Conservation (phyloP, 2,329 filamentous ascomycete species). For the Fonsecaea monophora region DNA sequence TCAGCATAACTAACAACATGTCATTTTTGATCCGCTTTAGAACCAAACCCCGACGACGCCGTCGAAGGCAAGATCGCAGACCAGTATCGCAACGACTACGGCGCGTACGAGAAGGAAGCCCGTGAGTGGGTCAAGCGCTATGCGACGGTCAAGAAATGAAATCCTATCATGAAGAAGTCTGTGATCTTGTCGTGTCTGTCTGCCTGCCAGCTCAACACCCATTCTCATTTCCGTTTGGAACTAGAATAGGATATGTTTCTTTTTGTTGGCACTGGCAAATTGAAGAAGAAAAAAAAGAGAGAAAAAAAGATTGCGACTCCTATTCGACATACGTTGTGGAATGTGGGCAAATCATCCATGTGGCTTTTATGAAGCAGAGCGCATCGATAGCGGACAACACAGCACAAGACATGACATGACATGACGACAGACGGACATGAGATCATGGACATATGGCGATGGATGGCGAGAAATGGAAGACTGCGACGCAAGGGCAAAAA, state of each 20-base stretch:
- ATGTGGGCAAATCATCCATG: not conserved
- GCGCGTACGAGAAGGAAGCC: constrained; percentile 76
- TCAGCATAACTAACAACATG: not conserved
- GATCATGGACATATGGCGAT: not conserved
- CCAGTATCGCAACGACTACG: constrained; percentile 73
- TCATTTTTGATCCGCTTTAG: constrained; percentile 46
- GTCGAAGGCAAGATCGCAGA: constrained; percentile 87
- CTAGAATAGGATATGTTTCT: not conserved
- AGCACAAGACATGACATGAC: too few species aligned
- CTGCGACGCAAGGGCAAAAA: not conserved
- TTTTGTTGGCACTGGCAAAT: not conserved
- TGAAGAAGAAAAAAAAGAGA: not conserved
- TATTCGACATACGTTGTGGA: not conserved
- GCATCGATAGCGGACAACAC: too few species aligned
- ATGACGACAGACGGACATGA: too few species aligned
- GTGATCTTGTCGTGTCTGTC: not conserved
- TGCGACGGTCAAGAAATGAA: constrained; percentile 58
- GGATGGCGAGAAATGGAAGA: not conserved
- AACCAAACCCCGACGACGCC: constrained; percentile 87
- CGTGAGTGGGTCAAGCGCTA: constrained; percentile 76
- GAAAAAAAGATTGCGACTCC: too few species aligned
- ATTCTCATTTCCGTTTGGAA: not conserved
- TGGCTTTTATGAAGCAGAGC: too few species aligned
- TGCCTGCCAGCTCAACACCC: not conserved
- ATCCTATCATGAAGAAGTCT: not conserved